These are phyloP conservation scores for Xylariaceae sp. DNA, from an alignment of 2,329 filamentous ascomycete species.

Conservation along the genomic window DNA sequence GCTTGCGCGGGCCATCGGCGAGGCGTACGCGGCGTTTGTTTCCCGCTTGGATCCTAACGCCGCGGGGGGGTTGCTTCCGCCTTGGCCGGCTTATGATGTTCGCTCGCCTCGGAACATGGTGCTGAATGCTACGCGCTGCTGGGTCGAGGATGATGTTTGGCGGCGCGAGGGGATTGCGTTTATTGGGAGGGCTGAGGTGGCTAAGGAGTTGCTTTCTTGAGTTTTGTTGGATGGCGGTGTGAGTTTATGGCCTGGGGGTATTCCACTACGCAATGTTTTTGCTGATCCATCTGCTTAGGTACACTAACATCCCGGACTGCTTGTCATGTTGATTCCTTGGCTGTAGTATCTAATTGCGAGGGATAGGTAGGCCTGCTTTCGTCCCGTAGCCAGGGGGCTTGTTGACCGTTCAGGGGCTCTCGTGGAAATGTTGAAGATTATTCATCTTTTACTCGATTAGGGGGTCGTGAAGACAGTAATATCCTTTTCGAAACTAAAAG, in stretches of 20 bases:
- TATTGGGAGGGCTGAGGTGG: conserved; percentile 38
- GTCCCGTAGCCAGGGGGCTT: too few species aligned
- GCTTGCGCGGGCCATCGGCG: conserved; percentile 37
- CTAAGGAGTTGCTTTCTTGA: conserved; percentile 35
- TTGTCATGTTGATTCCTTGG: too few species aligned
- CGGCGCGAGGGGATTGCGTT: conserved; percentile 44
- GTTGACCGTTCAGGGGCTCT: too few species aligned
- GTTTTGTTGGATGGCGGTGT: not conserved
- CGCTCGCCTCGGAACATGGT: conserved; percentile 42
- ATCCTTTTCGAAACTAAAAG: not conserved
- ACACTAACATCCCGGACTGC: too few species aligned
- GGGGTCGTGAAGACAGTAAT: too few species aligned
- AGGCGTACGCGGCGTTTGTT: conserved; percentile 44
- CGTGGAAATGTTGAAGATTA: too few species aligned
- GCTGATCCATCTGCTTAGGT: too few species aligned
- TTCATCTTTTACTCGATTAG: too few species aligned
- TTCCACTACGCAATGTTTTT: too few species aligned
- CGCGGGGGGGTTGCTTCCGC: conserved; percentile 13
- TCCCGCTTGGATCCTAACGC: conserved; percentile 41
- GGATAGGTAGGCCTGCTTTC: too few species aligned
- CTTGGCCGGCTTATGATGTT: conserved; percentile 29
- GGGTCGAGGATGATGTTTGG: conserved; percentile 46
- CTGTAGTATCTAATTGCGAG: too few species aligned
- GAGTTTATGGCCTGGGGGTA: not conserved
- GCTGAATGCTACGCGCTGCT: conserved; percentile 41